Percentiles rank a stretch among this genome's conserved stretches.
Conservation (phyloP, 176 grass and related monocot species). For the Aechmea fasciata region DNA sequence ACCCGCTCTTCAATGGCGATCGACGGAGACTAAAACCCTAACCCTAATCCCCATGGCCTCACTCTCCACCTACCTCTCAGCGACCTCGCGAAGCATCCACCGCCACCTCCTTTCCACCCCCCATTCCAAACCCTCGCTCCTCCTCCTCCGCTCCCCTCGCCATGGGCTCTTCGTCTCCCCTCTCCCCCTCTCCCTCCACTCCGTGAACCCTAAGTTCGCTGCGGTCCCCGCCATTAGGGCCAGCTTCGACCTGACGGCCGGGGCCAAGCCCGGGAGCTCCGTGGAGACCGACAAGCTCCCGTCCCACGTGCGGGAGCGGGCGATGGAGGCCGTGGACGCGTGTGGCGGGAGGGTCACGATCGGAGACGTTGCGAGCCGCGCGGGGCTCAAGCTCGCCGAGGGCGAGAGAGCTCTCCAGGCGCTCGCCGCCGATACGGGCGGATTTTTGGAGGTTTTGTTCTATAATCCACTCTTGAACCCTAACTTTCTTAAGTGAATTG, state of each 20-base stretch:
- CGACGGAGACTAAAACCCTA: conserved; percentile 25
- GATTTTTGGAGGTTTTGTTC: conserved; percentile 81
- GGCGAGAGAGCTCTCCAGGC: conserved; percentile 85
- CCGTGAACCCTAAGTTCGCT: conserved; percentile 10
- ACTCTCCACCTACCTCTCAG: conserved; percentile 42
- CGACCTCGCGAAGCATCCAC: conserved; percentile 27
- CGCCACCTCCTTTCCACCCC: conserved; percentile 20
- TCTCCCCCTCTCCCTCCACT: conserved; percentile 21
- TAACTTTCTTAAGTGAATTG: background rate
- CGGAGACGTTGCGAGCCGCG: conserved; percentile 65
- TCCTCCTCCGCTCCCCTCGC: conserved; percentile 12
- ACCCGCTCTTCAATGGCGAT: conserved; percentile 18
- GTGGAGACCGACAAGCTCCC: conserved; percentile 92
- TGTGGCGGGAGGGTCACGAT: conserved; percentile 78
- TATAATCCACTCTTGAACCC: background rate
- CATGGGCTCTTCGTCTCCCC: conserved; percentile 2
- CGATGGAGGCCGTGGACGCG: conserved; percentile 75
- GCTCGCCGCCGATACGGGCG: conserved; percentile 81
- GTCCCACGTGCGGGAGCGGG: conserved; percentile 61
- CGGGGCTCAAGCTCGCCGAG: conserved; percentile 65
- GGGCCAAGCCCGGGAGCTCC: conserved; percentile 44
- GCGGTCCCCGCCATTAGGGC: conserved; percentile 22
- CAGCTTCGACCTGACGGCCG: conserved; percentile 35
- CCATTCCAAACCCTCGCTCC: conserved; percentile 22
- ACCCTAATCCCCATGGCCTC: conserved; percentile 23